phyloP scores from a whole-genome alignment of 164 flowering plant genomes.

The Aristolochia contorta region DNA sequence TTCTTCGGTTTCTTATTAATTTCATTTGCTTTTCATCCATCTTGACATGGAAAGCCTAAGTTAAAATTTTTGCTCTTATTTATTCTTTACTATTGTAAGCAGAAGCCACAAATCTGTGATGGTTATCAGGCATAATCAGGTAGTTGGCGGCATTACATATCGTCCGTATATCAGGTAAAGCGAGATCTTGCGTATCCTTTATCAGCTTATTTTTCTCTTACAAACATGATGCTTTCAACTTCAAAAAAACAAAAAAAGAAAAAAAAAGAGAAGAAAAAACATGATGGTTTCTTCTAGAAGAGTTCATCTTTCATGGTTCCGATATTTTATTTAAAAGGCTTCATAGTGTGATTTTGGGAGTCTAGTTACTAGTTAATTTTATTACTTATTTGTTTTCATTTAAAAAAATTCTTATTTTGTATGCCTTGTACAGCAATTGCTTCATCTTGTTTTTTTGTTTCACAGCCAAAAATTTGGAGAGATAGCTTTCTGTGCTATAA shows the following conservation, averaged over 20 bases:
- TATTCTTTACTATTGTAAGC: conserved; percentile 15
- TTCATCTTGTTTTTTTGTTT: background rate
- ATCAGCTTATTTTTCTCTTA: background rate
- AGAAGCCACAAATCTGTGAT: conserved; percentile 98
- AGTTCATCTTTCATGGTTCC: too few relatives aligned
- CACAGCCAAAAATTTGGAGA: conserved; percentile 92
- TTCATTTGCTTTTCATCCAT: background rate
- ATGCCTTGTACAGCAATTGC: background rate
- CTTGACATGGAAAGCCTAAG: background rate
- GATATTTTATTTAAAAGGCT: too few relatives aligned
- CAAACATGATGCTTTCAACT: too few relatives aligned
- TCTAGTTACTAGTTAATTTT: too few relatives aligned
- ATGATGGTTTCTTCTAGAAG: too few relatives aligned
- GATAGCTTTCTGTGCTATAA: conserved; percentile 97
- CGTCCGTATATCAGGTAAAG: conserved; percentile 85
- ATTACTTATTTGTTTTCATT: too few relatives aligned
- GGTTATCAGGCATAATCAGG: conserved; percentile 75
- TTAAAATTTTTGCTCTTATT: background rate
- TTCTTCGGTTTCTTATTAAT: background rate
- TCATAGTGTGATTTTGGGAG: too few relatives aligned
- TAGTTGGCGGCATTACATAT: conserved; percentile 98
- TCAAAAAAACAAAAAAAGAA: too few relatives aligned
- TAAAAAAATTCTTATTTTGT: too few relatives aligned
- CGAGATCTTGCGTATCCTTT: conserved; percentile 4
- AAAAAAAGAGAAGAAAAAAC: too few relatives aligned